Conservation (phyloP, 2,329 filamentous ascomycete species). For the Didymella exigua region DNA sequence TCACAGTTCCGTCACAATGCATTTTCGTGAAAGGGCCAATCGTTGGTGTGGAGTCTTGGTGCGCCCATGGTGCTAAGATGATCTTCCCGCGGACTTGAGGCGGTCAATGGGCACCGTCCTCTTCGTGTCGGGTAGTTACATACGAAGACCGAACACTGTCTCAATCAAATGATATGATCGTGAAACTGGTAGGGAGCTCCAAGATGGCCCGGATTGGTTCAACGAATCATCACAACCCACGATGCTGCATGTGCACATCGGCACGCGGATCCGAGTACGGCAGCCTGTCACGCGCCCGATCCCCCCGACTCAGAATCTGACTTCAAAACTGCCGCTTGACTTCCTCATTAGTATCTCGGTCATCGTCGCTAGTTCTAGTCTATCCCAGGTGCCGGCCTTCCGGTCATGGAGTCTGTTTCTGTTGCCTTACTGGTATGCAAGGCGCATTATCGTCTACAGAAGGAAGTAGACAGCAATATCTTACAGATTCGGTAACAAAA, state of each 20-base stretch:
- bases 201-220: background rate
- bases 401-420: too few species aligned
- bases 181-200: too few species aligned
- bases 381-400: too few species aligned
- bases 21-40: conserved; percentile 4
- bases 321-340: background rate
- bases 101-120: conserved; percentile 3
- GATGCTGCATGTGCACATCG: background rate
- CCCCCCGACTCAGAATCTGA: background rate
- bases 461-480: too few species aligned
- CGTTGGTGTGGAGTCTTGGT: background rate
- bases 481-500: too few species aligned
- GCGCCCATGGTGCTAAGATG: background rate
- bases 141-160: background rate
- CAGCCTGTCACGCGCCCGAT: conserved; percentile 2
- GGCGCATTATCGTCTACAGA: too few species aligned
- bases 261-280: background rate
- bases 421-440: too few species aligned
- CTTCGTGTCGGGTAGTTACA: background rate
- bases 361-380: background rate
- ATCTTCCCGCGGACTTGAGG: background rate
- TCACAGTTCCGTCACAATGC: conserved; percentile 15
- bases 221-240: background rate
- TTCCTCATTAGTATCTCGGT: background rate
- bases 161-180: background rate